Percentiles rank a stretch among this genome's conserved stretches.
Conservation (phyloP, 257 asterid genomes). For the Lithospermum erythrorhizon region DNA sequence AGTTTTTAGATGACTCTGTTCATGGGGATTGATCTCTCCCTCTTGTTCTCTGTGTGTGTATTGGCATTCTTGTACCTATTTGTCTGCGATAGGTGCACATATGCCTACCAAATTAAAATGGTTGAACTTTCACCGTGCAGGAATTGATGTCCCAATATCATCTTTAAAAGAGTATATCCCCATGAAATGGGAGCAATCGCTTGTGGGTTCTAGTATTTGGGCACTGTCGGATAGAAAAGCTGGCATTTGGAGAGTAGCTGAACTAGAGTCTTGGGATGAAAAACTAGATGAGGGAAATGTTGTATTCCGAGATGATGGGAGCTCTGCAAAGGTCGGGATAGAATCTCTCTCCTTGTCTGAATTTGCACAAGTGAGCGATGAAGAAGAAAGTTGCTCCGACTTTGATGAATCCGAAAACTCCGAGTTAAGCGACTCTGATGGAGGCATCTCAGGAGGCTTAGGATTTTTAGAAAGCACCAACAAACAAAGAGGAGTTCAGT, state of each 20-base stretch:
- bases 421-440: constrained; percentile 51
- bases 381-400: constrained; percentile 46
- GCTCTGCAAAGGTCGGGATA: constrained; percentile 49
- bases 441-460: constrained; percentile 45
- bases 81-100: too few relatives aligned
- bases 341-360: constrained; percentile 54
- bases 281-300: constrained; percentile 44
- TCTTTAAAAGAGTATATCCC: constrained; percentile 59
- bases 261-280: constrained; percentile 79
- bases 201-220: constrained; percentile 77
- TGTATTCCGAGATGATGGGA: constrained; percentile 69
- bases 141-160: constrained; percentile 55
- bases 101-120: too few relatives aligned
- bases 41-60: too few relatives aligned
- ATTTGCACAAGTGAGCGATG: constrained; percentile 48
- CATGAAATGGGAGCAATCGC: constrained; percentile 64
- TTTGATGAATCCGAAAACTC: constrained; percentile 42
- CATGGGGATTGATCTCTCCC: too few relatives aligned
- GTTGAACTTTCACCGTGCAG: constrained; percentile 22
- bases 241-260: constrained; percentile 89
- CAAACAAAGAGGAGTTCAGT: constrained; percentile 64
- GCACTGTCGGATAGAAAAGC: constrained; percentile 48
- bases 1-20: too few relatives aligned
- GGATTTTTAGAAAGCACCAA: constrained; percentile 57
- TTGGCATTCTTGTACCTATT: too few relatives aligned